Evolutionary conservation across 305 asterid species (phyloP), one percentile per base, ranked within the genome.

Genomic region (Euphrasia arctica): DNA sequence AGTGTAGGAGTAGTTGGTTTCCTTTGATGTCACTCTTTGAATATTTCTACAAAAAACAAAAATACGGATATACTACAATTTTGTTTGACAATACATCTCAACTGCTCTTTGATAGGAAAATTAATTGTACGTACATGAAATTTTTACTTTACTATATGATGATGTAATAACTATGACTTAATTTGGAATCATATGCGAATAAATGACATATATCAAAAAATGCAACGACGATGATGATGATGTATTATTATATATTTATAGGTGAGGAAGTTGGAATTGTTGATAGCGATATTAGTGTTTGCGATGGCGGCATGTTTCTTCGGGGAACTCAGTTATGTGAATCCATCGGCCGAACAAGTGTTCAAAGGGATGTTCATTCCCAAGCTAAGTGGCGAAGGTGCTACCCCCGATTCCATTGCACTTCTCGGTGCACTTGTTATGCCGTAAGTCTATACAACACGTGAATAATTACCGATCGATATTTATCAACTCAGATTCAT

Each of bases 301-400:
- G 64, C 86, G 12, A 83, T 93, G 95, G 98, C 98, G 0, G 98
- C 81, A 1, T 93, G 98, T 61, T 93, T 90, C 45, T 93, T 93
- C 4, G 97, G 95, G 11, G 98, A 93, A 67, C 10, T 93, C 63
- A 79, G 92, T 52, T 90, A 81, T 32, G 97, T 93, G 2, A 84
- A 84, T 63, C 98, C 96, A 27, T 95, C 96, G 0, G 95, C 96
- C 0, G 73, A 65, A 3, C 74, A 77, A 50, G 90, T 93, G 0
- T 28, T 93, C 36, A 81, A 83, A 68, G 98, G 98, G 52, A 87
- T 90, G 86, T 87, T 93, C 62, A 36, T 93, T 51, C 98, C 98
- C 5, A 93, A 80, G 74, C 88, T 93, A 6, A 79, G 54, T 2
- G 96, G 96, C 41, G 31, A 80, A 1, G 83, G 84, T 14, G 96